These are phyloP conservation scores for Rhizophagus prolifer DNA, from an alignment of 192 early-diverging fungal species.

Conservation along the genomic window DNA sequence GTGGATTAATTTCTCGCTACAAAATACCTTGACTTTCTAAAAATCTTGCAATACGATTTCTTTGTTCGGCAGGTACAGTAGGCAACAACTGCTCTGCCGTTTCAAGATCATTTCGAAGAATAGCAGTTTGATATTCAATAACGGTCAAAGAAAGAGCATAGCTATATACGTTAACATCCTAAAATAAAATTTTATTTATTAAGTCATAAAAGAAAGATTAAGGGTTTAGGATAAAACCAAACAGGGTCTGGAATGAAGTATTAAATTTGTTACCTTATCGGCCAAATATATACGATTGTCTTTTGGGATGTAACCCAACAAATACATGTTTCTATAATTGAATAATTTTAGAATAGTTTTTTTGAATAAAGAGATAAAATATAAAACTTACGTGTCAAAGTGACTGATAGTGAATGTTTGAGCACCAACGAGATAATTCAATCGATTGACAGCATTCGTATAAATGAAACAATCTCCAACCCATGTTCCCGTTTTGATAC, in stretches of 20 bases:
- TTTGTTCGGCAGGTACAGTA: slow-evolving; percentile 82
- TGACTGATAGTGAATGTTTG: slow-evolving; percentile 94
- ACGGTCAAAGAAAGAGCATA: slow-evolving; percentile 90
- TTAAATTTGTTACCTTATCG: slow-evolving; percentile 64
- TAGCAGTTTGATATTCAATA: slow-evolving; percentile 98
- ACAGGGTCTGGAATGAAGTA: no score
- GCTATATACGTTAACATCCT: slow-evolving; percentile 86
- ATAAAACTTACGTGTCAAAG: slow-evolving; percentile 76
- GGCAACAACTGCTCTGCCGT: slow-evolving; percentile 79
- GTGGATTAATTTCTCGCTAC: neutral
- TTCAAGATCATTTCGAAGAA: slow-evolving; percentile 90
- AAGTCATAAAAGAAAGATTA: no score
- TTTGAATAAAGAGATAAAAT: neutral
- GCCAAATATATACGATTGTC: slow-evolving; percentile 93
- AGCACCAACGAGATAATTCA: slow-evolving; percentile 95
- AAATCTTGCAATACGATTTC: slow-evolving; percentile 91
- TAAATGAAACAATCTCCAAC: slow-evolving; percentile 99
- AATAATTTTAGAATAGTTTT: neutral
- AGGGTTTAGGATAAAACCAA: neutral
- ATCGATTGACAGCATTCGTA: slow-evolving; percentile 83
- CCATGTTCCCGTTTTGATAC: slow-evolving; percentile 93
- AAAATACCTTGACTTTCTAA: slow-evolving; percentile 75
- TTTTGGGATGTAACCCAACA: slow-evolving; percentile 90
- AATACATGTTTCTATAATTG: slow-evolving; percentile 67
- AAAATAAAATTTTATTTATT: slow-evolving; percentile 11